Conservation (phyloP, 768 basidiomycete genomes). For the Mrakia frigida region DNA sequence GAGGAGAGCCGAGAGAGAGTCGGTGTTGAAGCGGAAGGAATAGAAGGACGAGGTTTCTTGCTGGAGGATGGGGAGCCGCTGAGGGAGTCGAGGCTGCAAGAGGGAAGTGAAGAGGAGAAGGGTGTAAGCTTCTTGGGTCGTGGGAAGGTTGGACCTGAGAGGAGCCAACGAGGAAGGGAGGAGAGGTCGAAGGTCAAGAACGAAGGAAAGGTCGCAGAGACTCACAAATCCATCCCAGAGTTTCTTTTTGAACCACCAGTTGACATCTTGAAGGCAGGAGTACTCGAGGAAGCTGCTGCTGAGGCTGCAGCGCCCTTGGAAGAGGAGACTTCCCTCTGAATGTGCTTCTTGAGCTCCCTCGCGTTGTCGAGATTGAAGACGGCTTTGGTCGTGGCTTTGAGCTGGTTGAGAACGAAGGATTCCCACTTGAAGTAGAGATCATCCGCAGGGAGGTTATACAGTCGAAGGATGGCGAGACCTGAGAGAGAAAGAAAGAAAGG, state of each 20-base stretch:
- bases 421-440: constrained; percentile 50
- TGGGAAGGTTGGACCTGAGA: not conserved
- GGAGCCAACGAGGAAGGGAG: not conserved
- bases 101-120: not conserved
- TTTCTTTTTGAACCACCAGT: not conserved
- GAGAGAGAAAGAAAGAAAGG: not conserved
- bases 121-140: not conserved
- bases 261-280: not conserved
- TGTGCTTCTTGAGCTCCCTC: constrained; percentile 43
- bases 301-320: constrained; percentile 20
- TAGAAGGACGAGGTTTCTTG: constrained; percentile 25
- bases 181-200: not conserved
- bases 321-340: constrained; percentile 39
- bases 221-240: constrained; percentile 19
- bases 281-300: not conserved
- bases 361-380: constrained; percentile 41
- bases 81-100: constrained; percentile 8
- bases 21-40: not conserved
- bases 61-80: constrained; percentile 13
- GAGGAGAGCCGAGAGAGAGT: not conserved
- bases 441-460: constrained; percentile 46
- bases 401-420: constrained; percentile 43
- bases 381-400: constrained; percentile 8
- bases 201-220: not conserved
- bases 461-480: constrained; percentile 47